Evolutionary conservation across 805 yeast genomes (phyloP), one percentile per base, ranked within the genome.

Genomic region (Yarrowia sp.): DNA sequence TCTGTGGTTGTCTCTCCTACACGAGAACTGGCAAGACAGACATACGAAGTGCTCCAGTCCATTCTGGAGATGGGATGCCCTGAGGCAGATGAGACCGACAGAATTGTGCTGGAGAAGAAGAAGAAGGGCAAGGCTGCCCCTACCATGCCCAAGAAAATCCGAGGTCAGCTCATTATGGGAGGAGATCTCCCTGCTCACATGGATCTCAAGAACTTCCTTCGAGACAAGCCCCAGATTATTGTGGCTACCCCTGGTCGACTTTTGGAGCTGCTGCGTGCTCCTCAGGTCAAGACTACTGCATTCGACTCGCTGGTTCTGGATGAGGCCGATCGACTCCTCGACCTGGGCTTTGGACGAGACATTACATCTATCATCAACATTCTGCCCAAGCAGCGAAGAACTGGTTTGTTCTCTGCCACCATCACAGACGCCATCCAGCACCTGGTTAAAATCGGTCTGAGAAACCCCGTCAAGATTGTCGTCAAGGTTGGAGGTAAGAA

Each of bases 371-470:
- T 91, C 48, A 84, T 90, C 47, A 84, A 86, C 47, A 78, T 81
- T 50, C 77, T 95, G 33, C 99, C 99, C 0, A 88, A 90, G 69
- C 99, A 93, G 76, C 85, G 96, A 71, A 82, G 99, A 71, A 91
- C 96, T 0, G 99, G 98, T 0, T 78, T 93, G 17, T 93, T 93
- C 73, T 91, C 97, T 0, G 99, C 99, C 1, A 95, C 99, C 0
- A 85, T 95, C 60, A 84, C 89, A 7, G 86, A 89, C 65, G 95
- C 97, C 0, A 91, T 95, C 10, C 80, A 83, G 39, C 84, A 85
- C 61, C 84, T 95, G 31, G 90, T 91, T 73, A 85, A 88, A 66
- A 87, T 96, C 1, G 98, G 98, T 15, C 84, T 95, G 84, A 83
- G 96, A 64, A 93, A 95, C 73, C 99, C 99, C 0, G 96, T 93